A percentile compares a stretch with the other conserved stretches of the same genome.
Evolutionary conservation across 208 protist genomes (phyloP).

Genomic region (Leishmania turanica): DNA sequence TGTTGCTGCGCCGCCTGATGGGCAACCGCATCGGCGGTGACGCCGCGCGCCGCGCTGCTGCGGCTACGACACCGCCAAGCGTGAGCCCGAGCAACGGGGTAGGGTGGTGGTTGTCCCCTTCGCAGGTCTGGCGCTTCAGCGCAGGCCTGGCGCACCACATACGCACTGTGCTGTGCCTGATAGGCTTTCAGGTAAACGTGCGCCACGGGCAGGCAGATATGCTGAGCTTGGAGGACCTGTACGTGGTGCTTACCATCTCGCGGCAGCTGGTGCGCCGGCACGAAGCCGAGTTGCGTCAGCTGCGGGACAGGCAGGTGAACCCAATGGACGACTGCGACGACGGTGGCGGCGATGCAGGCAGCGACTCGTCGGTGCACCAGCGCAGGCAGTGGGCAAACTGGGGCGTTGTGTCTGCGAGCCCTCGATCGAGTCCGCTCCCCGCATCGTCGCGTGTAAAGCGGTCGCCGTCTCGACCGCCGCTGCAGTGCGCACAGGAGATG

Average conservation of each 20-base stretch:
- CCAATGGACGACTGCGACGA: background rate
- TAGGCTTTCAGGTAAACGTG: slow-evolving; percentile 61
- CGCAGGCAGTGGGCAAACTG: background rate
- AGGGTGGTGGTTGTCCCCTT: slow-evolving; percentile 58
- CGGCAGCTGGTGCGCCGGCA: slow-evolving; percentile 27
- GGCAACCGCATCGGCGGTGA: slow-evolving; percentile 14
- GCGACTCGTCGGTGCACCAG: background rate
- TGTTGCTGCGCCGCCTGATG: slow-evolving; percentile 47
- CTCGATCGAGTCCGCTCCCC: background rate
- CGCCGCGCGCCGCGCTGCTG: background rate
- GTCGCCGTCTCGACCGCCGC: background rate
- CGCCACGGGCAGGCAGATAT: slow-evolving; percentile 36
- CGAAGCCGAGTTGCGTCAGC: background rate
- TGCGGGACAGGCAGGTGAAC: slow-evolving; percentile 2
- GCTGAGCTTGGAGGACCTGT: slow-evolving; percentile 66
- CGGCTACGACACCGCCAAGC: background rate
- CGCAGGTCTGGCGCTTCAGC: slow-evolving; percentile 60
- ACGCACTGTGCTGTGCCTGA: slow-evolving; percentile 51
- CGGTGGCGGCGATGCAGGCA: background rate
- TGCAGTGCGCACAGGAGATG: background rate
- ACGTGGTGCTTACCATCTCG: slow-evolving; percentile 57
- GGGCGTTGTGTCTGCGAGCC: background rate
- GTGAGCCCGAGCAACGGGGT: slow-evolving; percentile 7
- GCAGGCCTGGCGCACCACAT: slow-evolving; percentile 37
- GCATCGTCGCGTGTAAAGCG: background rate